phyloP scores from a whole-genome alignment of 78 protist species.

The Dictyostelium firmibasis region DNA sequence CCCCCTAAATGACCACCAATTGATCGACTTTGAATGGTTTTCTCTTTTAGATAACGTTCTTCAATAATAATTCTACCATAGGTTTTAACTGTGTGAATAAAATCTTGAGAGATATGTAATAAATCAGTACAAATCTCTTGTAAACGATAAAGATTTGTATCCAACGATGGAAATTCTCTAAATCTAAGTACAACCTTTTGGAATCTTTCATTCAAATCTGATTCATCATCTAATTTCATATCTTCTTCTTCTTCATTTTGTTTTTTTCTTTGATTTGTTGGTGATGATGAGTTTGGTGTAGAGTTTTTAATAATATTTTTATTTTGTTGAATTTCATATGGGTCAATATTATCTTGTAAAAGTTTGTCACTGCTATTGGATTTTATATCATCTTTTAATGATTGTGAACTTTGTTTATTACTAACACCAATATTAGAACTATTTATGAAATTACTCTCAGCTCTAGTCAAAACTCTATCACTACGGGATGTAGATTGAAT shows the following conservation, averaged over 20 bases:
- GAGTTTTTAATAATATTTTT: background rate
- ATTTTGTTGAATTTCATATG: constrained; percentile 14
- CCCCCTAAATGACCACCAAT: constrained; percentile 85
- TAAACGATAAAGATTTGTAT: constrained; percentile 57
- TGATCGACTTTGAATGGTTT: constrained; percentile 71
- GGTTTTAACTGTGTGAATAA: constrained; percentile 81
- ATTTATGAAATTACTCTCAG: background rate
- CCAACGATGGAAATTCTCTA: constrained; percentile 69
- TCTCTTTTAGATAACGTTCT: constrained; percentile 79
- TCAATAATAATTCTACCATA: constrained; percentile 86
- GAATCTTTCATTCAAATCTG: constrained; percentile 66
- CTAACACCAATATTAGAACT: background rate
- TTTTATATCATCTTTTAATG: background rate
- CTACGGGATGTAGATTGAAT: background rate
- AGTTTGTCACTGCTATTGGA: background rate
- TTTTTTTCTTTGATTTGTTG: constrained; percentile 8
- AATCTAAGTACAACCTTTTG: constrained; percentile 66
- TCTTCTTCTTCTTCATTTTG: background rate
- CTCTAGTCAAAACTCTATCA: background rate
- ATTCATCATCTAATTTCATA: background rate
- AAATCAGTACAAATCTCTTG: constrained; percentile 76
- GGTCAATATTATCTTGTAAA: background rate
- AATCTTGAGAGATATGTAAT: constrained; percentile 84
- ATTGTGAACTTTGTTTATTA: background rate
- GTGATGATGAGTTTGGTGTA: background rate